Conservation (phyloP, 371 early-diverging fungal genomes). For the Massospora cicadina region DNA sequence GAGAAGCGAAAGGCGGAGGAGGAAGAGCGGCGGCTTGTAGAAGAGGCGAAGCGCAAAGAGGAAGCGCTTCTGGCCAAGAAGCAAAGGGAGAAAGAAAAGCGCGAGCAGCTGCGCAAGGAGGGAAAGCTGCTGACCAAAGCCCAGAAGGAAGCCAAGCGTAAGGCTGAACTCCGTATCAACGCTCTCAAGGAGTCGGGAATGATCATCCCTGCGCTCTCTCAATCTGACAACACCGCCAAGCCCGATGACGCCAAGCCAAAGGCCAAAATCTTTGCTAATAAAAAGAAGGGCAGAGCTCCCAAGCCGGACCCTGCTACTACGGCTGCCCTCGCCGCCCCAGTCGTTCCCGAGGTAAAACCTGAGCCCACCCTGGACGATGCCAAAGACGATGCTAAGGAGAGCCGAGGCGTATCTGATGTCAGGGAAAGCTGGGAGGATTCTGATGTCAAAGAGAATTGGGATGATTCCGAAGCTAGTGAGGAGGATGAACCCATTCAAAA, state of each 20-base stretch:
- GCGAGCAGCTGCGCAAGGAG: slow-evolving; percentile 76
- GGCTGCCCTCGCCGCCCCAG: slow-evolving; percentile 15
- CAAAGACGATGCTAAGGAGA: slow-evolving; percentile 34
- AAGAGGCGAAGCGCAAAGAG: slow-evolving; percentile 31
- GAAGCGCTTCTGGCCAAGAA: slow-evolving; percentile 43
- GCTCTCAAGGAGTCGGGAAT: slow-evolving; percentile 62
- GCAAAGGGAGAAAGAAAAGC: slow-evolving; percentile 58
- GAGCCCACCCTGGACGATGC: slow-evolving; percentile 17
- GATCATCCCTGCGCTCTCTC: slow-evolving; percentile 53
- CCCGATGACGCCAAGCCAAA: slow-evolving; percentile 22
- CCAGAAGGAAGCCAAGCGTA: slow-evolving; percentile 73
- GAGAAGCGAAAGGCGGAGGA: slow-evolving; percentile 29
- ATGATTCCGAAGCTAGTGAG: slow-evolving; percentile 21
- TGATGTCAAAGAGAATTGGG: slow-evolving; percentile 20
- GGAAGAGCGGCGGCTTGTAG: slow-evolving; percentile 30
- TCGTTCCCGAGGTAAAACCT: slow-evolving; percentile 24
- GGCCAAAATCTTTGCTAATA: slow-evolving; percentile 27
- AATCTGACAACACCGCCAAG: slow-evolving; percentile 17
- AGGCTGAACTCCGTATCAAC: slow-evolving; percentile 50
- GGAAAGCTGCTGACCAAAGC: slow-evolving; percentile 85
- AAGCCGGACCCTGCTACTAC: slow-evolving; percentile 15
- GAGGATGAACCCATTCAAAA: slow-evolving; percentile 8
- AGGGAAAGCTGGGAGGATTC: slow-evolving; percentile 20
- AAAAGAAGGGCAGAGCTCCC: slow-evolving; percentile 34
- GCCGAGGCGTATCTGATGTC: slow-evolving; percentile 37